Evolutionary conservation across 331 rosid species (phyloP).

Genomic region (Telfairia occidentalis): DNA sequence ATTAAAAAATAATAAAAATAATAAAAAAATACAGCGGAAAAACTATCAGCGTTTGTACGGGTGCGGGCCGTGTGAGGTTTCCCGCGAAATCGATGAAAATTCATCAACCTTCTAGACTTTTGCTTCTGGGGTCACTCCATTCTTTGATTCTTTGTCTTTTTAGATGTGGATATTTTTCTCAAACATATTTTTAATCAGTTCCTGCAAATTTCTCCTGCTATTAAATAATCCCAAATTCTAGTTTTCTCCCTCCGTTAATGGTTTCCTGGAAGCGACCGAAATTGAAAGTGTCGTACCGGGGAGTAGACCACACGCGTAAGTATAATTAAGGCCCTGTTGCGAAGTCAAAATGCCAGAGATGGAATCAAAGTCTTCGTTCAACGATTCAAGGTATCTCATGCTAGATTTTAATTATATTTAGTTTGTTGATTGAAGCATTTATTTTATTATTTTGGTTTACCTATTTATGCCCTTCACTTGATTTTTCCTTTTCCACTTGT

Average conservation of each 20-base stretch:
- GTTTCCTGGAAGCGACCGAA: constrained; percentile 7
- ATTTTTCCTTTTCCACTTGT: not conserved
- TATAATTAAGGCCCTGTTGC: not conserved
- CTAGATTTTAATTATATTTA: not conserved
- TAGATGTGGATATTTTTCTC: not conserved
- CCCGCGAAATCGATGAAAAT: not conserved
- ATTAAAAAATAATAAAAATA: not conserved
- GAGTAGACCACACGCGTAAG: constrained; percentile 2
- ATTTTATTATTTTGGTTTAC: not conserved
- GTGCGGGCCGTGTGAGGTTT: not conserved
- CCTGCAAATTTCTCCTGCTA: not conserved
- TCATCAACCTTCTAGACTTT: not conserved
- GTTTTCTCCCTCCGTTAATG: not conserved
- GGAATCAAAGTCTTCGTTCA: constrained; percentile 10
- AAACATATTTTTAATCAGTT: not conserved
- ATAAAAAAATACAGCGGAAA: not conserved
- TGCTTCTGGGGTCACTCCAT: not conserved
- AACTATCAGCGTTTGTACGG: too few relatives aligned
- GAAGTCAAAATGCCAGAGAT: not conserved
- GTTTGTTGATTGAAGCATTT: not conserved
- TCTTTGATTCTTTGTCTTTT: not conserved
- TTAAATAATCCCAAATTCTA: not conserved
- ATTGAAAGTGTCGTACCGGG: not conserved
- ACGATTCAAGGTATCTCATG: not conserved
- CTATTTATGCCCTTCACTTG: not conserved